Evolutionary conservation across 257 asterid genomes (phyloP).

Genomic region (Gardenia jasminoides): DNA sequence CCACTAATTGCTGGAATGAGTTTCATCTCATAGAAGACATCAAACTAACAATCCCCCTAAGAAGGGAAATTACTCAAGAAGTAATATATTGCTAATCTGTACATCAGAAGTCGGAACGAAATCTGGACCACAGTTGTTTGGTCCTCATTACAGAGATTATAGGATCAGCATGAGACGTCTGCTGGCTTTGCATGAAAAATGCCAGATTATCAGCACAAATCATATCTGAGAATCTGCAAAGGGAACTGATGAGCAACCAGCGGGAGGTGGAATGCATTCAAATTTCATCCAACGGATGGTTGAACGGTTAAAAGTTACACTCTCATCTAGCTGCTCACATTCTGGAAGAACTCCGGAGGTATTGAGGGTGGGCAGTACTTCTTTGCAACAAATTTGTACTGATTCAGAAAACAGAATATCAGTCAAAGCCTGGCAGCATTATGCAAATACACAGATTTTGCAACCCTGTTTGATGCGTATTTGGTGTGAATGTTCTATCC

Average conservation of each 20-base stretch:
- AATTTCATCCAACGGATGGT: slow-evolving; percentile 8
- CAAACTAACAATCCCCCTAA: not conserved
- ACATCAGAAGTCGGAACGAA: slow-evolving; percentile 1
- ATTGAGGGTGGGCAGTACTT: slow-evolving; percentile 77
- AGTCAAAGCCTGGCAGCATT: not conserved
- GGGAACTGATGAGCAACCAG: not conserved
- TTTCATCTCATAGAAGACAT: not conserved
- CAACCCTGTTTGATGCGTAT: not conserved
- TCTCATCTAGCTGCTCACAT: slow-evolving; percentile 40
- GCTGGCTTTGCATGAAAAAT: not conserved
- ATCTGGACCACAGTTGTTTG: not conserved
- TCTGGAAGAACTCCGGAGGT: slow-evolving; percentile 71
- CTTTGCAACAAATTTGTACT: slow-evolving; percentile 99
- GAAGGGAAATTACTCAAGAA: not conserved
- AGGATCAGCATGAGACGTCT: not conserved
- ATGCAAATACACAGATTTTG: not conserved
- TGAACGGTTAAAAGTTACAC: slow-evolving; percentile 20
- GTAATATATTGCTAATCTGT: slow-evolving; percentile 5
- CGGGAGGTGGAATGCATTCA: not conserved
- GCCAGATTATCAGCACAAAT: not conserved
- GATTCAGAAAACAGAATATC: slow-evolving; percentile 24
- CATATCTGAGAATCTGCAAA: not conserved
- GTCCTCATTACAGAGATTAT: not conserved
- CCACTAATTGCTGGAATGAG: not conserved
- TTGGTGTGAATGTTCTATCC: not conserved